Conservation (phyloP, 2,329 filamentous ascomycete genomes). For the Penicillium sp. region DNA sequence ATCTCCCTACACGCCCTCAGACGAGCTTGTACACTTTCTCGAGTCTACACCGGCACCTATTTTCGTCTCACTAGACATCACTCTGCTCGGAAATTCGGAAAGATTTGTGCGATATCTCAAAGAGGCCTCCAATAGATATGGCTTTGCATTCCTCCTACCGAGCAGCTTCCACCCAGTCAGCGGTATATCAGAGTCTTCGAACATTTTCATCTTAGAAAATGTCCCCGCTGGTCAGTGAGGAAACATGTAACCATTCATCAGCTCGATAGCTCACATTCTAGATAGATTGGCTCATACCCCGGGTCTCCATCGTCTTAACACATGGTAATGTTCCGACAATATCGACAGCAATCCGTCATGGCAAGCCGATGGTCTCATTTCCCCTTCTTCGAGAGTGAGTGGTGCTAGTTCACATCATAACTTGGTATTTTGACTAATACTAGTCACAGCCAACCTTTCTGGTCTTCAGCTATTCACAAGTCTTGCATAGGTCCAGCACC, state of each 20-base stretch:
- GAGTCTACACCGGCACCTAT: neutral
- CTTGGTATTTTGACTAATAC: neutral
- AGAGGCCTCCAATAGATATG: neutral
- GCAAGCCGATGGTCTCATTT: slow-evolving; percentile 4
- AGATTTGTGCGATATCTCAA: neutral
- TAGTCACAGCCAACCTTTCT: neutral
- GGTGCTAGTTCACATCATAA: neutral
- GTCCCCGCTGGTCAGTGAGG: neutral
- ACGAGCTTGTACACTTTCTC: neutral
- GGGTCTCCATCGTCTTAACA: neutral
- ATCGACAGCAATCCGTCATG: neutral
- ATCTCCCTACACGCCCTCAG: neutral
- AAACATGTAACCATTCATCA: too few species aligned
- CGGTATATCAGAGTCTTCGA: neutral
- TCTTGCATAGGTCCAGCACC: neutral
- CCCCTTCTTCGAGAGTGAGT: slow-evolving; percentile 8
- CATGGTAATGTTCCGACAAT: neutral
- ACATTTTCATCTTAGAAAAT: neutral
- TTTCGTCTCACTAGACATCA: neutral
- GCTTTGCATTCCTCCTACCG: neutral
- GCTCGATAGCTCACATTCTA: neutral
- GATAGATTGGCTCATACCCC: neutral
- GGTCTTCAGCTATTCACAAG: neutral
- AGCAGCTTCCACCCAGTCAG: neutral
- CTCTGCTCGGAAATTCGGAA: neutral